Percentiles rank a stretch among this genome's conserved stretches.
Conservation (phyloP, 768 basidiomycete species). For the Asterophora parasitica region DNA sequence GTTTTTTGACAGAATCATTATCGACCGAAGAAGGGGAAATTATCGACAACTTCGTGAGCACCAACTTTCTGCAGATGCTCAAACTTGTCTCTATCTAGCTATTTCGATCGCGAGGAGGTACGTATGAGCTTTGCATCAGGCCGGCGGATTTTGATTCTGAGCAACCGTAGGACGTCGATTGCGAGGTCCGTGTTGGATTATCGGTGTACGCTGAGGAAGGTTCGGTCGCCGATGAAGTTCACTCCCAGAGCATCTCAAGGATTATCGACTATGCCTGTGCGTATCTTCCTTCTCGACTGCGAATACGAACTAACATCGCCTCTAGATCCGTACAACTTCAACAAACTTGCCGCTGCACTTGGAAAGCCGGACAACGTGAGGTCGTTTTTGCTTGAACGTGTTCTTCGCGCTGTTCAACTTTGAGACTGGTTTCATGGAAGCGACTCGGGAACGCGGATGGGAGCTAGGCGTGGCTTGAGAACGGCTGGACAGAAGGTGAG, state of each 20-base stretch:
- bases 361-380: constrained; percentile 44
- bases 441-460: constrained; percentile 63
- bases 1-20: too few species aligned
- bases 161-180: constrained; percentile 57
- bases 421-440: constrained; percentile 79
- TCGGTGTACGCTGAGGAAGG: constrained; percentile 61
- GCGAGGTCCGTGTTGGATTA: constrained; percentile 78
- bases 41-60: constrained; percentile 45
- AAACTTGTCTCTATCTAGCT: constrained; percentile 30
- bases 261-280: constrained; percentile 77
- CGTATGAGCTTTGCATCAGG: neutral
- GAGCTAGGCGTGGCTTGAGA: constrained; percentile 64
- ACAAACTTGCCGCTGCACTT: constrained; percentile 53
- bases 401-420: constrained; percentile 58
- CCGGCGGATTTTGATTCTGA: neutral
- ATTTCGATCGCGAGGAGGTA: constrained; percentile 70
- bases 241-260: constrained; percentile 74
- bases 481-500: constrained; percentile 78
- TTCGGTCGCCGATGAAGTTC: constrained; percentile 75
- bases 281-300: constrained; percentile 15
- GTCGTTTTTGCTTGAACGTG: constrained; percentile 48
- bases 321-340: constrained; percentile 65
- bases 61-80: neutral
- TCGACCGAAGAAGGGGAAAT: too few species aligned
- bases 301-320: too few species aligned